Evolutionary conservation across 1,284 basidiomycete species (phyloP), one percentile per base, ranked within the genome.

Genomic region (Trichosporon sp.): DNA sequence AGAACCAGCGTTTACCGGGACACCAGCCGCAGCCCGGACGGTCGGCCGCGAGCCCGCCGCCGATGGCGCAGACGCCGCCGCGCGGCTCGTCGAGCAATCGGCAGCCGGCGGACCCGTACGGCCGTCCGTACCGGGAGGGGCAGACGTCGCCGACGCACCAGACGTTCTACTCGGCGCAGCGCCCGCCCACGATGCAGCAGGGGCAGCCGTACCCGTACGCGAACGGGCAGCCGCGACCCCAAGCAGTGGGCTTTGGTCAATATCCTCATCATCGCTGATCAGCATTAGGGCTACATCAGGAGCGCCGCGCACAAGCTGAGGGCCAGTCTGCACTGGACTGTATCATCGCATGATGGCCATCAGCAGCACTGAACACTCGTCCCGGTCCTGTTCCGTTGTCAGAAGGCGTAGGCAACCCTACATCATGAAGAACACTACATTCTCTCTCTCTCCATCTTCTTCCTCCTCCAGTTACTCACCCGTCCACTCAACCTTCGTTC

Each of bases 221-320:
- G 48, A 64, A 32, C 67, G 54, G 61, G 19, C 66, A 31, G 67
- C 56, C 61, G 37, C 63, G 70, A 16, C 70, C 68, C 1, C 73
- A 74, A 54, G 59, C 73, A 3, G 73, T 74, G 8, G 46, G 70
- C 21, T 66, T 67, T 1, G 73, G 65, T 38, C 72, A 73, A 67
- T 74, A 74, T 59, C 73, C 73, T 21, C 73, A 74, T 46, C 73
- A 74, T 63, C 73, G 70, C 26, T 71, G 59, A 63, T 63, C 59
- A 31, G 56, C 26, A 14, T n/a, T 54, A 54, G 51, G 51, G 51
- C 8, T 54, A 54, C 8, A 5, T 54, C 26, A 8, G 56, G 26
- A 61, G 14, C 19, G 56, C 26, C 10, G 31, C 31, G 31, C 59
- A n/a, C 14, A 16, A n/a, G 16, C 32, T 63, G 59, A 32, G 59